Conservation (phyloP, 2,329 filamentous ascomycete genomes). For the Botrytis porri region DNA sequence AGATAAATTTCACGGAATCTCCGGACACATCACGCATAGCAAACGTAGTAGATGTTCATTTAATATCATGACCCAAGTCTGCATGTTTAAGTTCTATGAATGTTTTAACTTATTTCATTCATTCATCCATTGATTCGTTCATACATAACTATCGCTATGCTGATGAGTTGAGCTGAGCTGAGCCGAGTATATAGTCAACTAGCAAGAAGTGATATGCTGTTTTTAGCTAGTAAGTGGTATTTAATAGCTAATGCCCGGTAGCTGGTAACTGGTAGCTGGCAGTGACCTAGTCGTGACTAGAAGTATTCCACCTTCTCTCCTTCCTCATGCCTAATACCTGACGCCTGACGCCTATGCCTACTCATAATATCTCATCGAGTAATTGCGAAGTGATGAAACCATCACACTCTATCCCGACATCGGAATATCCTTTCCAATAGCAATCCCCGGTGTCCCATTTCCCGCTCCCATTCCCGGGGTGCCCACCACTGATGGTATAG, state of each 20-base stretch:
- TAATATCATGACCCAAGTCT: too few species aligned
- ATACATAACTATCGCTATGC: background rate
- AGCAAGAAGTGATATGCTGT: background rate
- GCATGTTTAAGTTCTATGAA: too few species aligned
- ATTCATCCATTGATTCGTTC: background rate
- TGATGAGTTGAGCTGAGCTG: background rate
- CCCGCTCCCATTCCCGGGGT: too few species aligned
- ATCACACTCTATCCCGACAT: background rate
- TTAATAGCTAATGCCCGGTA: background rate
- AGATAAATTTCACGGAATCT: background rate
- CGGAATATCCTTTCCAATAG: background rate
- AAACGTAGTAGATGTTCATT: too few species aligned
- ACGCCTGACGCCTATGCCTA: background rate
- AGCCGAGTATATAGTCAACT: background rate
- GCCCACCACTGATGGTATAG: background rate
- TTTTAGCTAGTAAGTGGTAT: background rate
- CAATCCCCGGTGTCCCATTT: background rate
- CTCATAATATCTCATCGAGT: background rate
- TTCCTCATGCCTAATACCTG: background rate
- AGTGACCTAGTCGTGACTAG: background rate
- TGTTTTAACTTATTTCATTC: too few species aligned
- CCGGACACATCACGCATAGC: background rate
- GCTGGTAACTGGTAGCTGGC: background rate
- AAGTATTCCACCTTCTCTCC: background rate
- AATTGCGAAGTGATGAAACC: too few species aligned